phyloP scores from a whole-genome alignment of 345 rosid species.

The Boechera stricta region DNA sequence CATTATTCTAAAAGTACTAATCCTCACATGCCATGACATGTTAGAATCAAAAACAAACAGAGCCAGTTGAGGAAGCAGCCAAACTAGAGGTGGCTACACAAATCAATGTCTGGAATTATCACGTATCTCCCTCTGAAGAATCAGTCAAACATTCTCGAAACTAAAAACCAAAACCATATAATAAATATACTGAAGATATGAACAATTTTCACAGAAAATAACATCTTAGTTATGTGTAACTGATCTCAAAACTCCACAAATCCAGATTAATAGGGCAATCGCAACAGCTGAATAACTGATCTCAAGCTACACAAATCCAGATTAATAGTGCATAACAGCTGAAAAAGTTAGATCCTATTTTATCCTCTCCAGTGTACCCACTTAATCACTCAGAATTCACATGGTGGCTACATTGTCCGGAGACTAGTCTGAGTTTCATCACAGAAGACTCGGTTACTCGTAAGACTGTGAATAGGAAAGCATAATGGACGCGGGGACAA shows the following conservation, averaged over 20 bases:
- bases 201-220: not conserved
- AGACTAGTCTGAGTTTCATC: slow-evolving; percentile 32
- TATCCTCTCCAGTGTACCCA: slow-evolving; percentile 6
- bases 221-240: slow-evolving; percentile 13
- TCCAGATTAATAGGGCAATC: slow-evolving; percentile 4
- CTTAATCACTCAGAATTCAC: slow-evolving; percentile 21
- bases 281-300: not conserved
- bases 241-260: slow-evolving; percentile 23
- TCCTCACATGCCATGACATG: slow-evolving; percentile 40
- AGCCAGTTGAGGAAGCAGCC: slow-evolving; percentile 45
- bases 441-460: slow-evolving; percentile 23
- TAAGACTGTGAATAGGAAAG: slow-evolving; percentile 25
- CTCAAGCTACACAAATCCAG: slow-evolving; percentile 20
- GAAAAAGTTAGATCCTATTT: slow-evolving; percentile 7
- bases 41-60: slow-evolving; percentile 26
- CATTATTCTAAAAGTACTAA: slow-evolving; percentile 20
- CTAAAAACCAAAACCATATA: slow-evolving; percentile 5
- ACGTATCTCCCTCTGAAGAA: slow-evolving; percentile 42
- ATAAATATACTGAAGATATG: not conserved
- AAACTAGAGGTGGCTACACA: slow-evolving; percentile 48
- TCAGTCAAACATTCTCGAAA: slow-evolving; percentile 47
- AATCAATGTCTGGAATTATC: slow-evolving; percentile 41
- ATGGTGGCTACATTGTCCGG: slow-evolving; percentile 27
- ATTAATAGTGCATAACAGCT: slow-evolving; percentile 9
- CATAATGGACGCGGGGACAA: slow-evolving; percentile 16